These are phyloP conservation scores for Symbiodinium pilosum DNA, from an alignment of 73 alveolate species.

Conservation along the genomic window DNA sequence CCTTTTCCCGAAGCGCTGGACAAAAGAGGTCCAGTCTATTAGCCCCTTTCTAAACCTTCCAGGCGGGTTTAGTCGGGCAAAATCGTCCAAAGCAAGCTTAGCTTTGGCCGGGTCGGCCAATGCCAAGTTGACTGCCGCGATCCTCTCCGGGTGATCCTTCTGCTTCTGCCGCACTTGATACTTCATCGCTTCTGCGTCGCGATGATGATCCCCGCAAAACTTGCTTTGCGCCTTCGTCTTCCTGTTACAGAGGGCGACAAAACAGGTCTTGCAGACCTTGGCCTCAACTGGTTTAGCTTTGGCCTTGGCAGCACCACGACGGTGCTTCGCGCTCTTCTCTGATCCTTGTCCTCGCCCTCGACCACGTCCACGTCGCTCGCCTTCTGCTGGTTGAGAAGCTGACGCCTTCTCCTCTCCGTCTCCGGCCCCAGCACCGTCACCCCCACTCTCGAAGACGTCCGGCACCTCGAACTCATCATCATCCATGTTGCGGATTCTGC, in stretches of 20 bases:
- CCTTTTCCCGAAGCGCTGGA: not conserved
- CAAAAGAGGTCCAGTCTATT: constrained; percentile 7
- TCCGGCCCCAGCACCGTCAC: no score
- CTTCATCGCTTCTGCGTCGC: not conserved
- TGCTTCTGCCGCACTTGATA: not conserved
- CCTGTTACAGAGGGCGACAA: not conserved
- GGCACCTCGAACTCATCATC: not conserved
- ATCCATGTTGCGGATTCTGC: no score
- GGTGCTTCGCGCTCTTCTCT: no score
- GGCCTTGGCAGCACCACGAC: not conserved
- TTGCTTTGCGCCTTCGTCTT: not conserved
- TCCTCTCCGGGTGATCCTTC: not conserved
- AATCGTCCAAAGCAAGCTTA: not conserved
- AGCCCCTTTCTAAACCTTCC: constrained; percentile 18
- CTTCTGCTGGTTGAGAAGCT: not conserved
- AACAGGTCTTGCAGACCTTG: not conserved
- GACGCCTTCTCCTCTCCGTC: no score
- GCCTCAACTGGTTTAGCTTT: not conserved
- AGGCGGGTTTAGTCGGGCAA: not conserved
- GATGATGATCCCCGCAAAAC: constrained; percentile 13
- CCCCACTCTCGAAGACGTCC: not conserved
- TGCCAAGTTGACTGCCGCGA: not conserved
- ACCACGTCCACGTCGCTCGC: not conserved
- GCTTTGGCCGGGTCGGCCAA: constrained; percentile 22
- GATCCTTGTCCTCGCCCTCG: constrained; percentile 6